Evolutionary conservation across 2,329 filamentous ascomycete species (phyloP).

Genomic region (Nigrospora osmanthi): DNA sequence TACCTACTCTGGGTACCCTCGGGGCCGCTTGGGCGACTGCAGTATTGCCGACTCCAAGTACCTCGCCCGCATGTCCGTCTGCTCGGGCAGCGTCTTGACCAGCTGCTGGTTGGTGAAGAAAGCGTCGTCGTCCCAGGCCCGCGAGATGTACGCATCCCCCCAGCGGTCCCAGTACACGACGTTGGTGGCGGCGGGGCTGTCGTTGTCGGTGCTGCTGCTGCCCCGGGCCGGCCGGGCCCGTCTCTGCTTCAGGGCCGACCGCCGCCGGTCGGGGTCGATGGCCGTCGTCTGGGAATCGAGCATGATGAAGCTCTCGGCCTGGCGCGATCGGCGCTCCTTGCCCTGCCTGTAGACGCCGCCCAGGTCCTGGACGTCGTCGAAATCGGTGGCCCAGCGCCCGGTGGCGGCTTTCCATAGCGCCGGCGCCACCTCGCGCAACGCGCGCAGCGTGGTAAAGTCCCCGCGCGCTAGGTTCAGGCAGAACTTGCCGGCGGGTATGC

Average conservation of each 20-base stretch:
- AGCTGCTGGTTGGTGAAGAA: constrained; percentile 7
- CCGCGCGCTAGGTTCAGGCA: constrained; percentile 13
- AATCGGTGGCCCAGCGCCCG: background rate
- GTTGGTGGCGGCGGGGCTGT: background rate
- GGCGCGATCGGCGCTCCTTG: background rate
- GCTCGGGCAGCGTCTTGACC: constrained; percentile 16
- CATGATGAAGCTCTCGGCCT: constrained; percentile 9
- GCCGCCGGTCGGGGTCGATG: constrained; percentile 4
- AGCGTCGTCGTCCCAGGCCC: constrained; percentile 6
- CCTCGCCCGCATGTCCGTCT: constrained; percentile 10
- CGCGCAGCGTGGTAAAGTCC: constrained; percentile 2
- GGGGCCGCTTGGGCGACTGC: constrained; percentile 14
- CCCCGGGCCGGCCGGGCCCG: no score
- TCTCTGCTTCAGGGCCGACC: background rate
- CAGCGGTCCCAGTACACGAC: constrained; percentile 17
- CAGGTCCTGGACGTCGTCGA: background rate
- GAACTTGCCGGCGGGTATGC: constrained; percentile 9
- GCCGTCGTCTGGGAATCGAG: constrained; percentile 10
- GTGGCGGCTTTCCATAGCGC: constrained; percentile 8
- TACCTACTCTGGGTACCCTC: background rate
- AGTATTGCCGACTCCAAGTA: constrained; percentile 17
- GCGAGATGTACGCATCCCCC: constrained; percentile 16
- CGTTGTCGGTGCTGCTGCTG: no score
- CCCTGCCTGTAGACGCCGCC: background rate
- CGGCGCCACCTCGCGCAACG: constrained; percentile 4